Percentiles rank a stretch among this genome's conserved stretches.
These are phyloP conservation scores for Plasmodium adleri DNA, from an alignment of 169 alveolate species.

Conservation along the genomic window DNA sequence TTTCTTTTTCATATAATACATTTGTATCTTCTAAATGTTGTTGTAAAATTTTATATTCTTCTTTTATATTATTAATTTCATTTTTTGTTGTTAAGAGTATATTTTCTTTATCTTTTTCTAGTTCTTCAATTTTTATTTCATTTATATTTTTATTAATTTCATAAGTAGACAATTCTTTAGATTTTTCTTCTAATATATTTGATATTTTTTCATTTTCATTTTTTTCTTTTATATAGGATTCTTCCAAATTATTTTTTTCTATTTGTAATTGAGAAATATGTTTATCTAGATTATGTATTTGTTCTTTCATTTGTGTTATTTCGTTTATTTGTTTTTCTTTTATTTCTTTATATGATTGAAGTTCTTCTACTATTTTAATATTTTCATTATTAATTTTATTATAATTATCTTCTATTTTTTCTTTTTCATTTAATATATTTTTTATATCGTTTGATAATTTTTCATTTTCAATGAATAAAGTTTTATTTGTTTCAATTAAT, in stretches of 20 bases:
- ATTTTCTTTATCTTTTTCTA: slow-evolving; percentile 16
- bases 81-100: not conserved
- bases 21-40: slow-evolving; percentile 23
- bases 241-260: slow-evolving; percentile 27
- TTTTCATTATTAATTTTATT: slow-evolving; percentile 11
- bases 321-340: slow-evolving; percentile 9
- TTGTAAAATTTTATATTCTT: slow-evolving; percentile 16
- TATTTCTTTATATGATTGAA: slow-evolving; percentile 2
- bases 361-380: slow-evolving; percentile 18
- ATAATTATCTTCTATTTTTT: slow-evolving; percentile 20
- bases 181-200: slow-evolving; percentile 19
- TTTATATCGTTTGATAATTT: slow-evolving; percentile 19
- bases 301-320: slow-evolving; percentile 6
- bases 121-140: slow-evolving; percentile 1
- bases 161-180: not conserved
- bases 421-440: slow-evolving; percentile 19
- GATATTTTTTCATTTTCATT: slow-evolving; percentile 17
- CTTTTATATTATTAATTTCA: slow-evolving; percentile 9
- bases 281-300: slow-evolving; percentile 3
- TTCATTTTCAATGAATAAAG: slow-evolving; percentile 34
- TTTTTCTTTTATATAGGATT: not conserved
- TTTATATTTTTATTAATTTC: slow-evolving; percentile 4
- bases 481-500: slow-evolving; percentile 23
- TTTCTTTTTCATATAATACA: slow-evolving; percentile 33
- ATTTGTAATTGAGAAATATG: slow-evolving; percentile 9